Evolutionary conservation across 768 basidiomycete genomes (phyloP), one percentile per base, ranked within the genome.

Genomic region (Agrocybe praecox): DNA sequence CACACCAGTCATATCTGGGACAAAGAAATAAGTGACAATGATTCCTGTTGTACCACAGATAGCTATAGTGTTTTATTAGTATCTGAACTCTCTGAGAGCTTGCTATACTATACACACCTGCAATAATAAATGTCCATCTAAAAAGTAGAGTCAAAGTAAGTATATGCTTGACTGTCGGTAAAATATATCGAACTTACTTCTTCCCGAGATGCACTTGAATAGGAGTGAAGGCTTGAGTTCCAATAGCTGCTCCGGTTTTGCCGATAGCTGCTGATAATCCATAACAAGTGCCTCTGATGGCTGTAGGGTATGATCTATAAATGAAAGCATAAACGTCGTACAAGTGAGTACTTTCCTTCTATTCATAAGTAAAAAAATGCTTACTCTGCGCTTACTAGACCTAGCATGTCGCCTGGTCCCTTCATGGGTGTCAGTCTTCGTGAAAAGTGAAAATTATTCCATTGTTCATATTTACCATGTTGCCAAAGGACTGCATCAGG

Each of bases 391-490:
- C 84, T 85, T 49, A 85, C 82, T 43, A 88, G 76, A 48, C 86
- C 85, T 10, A 87, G 68, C 84, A 88, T 88, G 63, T 89, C 82
- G 19, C 89, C 89, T 2, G 88, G 88, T 17, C 88, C 88, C 84
- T 86, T 19, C 19, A n/a, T 14, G 5, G n/a, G 14, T 14, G 36
- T 40, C 36, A 24, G 33, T 15, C 18, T 26, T 50, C 3, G 14
- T 53, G 17, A 46, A n/a, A 32, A 33, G 6, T 14, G 18, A 22
- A 43, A 23, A 11, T 19, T 26, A 9, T 12, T 10, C 12, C 15
- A 46, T 34, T 32, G 17, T 40, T 22, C 11, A 14, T 32, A 65
- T 73, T 36, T 65, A 82, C 84, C 72, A 89, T 47, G 62, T 89
- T 89, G n/a, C 87, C 88, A 45, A 78, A 81, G 2, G 84, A 87